Conservation (phyloP, 2,329 filamentous ascomycete species). For the Sporothrix sp. region DNA sequence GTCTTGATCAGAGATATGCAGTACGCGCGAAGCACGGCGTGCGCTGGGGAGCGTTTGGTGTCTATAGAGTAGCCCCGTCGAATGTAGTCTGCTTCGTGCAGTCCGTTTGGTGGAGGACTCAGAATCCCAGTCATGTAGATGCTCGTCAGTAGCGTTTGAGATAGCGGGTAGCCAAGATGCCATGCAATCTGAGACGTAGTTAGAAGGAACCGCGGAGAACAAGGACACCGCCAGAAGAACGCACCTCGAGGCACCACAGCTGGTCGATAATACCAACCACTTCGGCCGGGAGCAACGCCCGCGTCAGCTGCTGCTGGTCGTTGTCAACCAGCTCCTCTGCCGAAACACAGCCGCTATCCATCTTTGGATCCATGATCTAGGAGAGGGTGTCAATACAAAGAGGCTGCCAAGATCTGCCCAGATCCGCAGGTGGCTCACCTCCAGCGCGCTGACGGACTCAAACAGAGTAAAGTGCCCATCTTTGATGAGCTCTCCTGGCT, state of each 20-base stretch:
- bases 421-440: no score
- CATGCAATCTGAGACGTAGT: conserved; percentile 68
- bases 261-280: conserved; percentile 92
- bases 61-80: conserved; percentile 35
- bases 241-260: conserved; percentile 75
- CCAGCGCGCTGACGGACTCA: conserved; percentile 80
- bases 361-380: conserved; percentile 97
- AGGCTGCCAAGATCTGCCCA: no score
- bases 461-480: conserved; percentile 92
- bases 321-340: conserved; percentile 76
- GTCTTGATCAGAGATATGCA: conserved; percentile 77
- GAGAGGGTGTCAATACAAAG: no score
- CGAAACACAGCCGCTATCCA: conserved; percentile 85
- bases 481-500: conserved; percentile 77
- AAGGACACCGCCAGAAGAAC: conserved; percentile 14
- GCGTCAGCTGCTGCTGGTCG: conserved; percentile 62
- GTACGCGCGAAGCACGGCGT: conserved; percentile 68
- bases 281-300: conserved; percentile 61
- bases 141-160: conserved; percentile 89
- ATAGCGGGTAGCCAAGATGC: conserved; percentile 91
- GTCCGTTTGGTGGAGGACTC: conserved; percentile 53
- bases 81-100: conserved; percentile 58
- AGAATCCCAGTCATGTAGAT: conserved; percentile 80
- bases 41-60: conserved; percentile 16
- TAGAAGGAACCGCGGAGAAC: no score